These are phyloP conservation scores for Zygotorulaspora florentina DNA, from an alignment of 805 yeast genomes.

Conservation along the genomic window DNA sequence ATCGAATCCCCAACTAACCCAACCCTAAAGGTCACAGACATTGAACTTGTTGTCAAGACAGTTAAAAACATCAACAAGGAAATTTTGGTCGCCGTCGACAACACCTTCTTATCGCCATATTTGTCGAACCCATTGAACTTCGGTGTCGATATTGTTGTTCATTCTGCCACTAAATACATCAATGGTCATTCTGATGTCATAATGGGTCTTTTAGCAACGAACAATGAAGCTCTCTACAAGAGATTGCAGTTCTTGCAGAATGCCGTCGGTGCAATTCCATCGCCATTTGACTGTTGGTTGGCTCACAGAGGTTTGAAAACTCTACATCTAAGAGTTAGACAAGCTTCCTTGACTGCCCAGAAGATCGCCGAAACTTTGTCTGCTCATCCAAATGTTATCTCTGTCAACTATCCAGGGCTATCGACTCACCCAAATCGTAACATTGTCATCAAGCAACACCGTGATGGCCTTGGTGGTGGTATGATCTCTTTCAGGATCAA, in stretches of 20 bases:
- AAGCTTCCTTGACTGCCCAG: conserved; percentile 62
- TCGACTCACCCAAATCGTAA: conserved; percentile 57
- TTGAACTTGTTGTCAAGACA: conserved; percentile 53
- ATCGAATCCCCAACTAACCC: conserved; percentile 88
- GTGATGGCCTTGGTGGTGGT: conserved; percentile 86
- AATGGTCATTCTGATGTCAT: conserved; percentile 93
- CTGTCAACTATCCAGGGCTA: conserved; percentile 83
- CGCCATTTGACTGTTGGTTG: conserved; percentile 88
- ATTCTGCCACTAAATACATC: conserved; percentile 85
- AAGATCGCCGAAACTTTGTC: conserved; percentile 63
- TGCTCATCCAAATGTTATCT: conserved; percentile 47
- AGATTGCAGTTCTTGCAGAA: conserved; percentile 74
- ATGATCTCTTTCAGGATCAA: conserved; percentile 83
- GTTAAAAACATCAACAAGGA: conserved; percentile 50
- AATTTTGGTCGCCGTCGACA: conserved; percentile 71
- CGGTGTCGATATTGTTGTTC: conserved; percentile 86
- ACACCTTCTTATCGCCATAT: conserved; percentile 85
- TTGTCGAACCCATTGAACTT: conserved; percentile 74
- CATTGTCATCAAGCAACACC: conserved; percentile 69
- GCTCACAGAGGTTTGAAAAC: conserved; percentile 91
- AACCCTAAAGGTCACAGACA: conserved; percentile 75
- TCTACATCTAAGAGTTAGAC: conserved; percentile 71
- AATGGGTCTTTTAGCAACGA: conserved; percentile 76
- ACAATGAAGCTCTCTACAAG: conserved; percentile 55
- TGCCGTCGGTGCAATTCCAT: conserved; percentile 84